phyloP scores from a whole-genome alignment of 805 yeast genomes.

The Geotrichum ghanense region DNA sequence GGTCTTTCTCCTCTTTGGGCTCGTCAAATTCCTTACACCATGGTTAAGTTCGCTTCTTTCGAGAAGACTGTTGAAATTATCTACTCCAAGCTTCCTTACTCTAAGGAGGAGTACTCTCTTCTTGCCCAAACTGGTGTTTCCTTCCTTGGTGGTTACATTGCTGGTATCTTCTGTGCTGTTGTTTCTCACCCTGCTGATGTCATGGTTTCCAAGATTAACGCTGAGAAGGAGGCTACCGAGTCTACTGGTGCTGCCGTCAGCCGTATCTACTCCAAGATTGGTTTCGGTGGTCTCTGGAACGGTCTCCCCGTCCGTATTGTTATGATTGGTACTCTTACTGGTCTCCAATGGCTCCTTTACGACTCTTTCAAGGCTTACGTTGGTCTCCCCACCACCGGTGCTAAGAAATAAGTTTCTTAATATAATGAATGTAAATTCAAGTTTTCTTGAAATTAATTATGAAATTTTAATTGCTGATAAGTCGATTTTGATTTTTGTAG shows the following conservation, averaged over 20 bases:
- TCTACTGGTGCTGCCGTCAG: conserved; percentile 43
- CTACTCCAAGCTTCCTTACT: conserved; percentile 51
- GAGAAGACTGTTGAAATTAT: conserved; percentile 69
- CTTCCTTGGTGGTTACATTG: conserved; percentile 76
- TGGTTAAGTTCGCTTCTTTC: conserved; percentile 78
- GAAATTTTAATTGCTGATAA: not conserved
- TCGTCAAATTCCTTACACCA: conserved; percentile 82
- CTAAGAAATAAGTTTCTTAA: conserved; percentile 10
- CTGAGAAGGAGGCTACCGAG: conserved; percentile 40
- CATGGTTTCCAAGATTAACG: conserved; percentile 75
- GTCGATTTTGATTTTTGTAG: not conserved
- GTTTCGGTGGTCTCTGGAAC: conserved; percentile 74
- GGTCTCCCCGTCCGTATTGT: conserved; percentile 79
- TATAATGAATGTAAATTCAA: conserved; percentile 1
- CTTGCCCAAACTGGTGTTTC: conserved; percentile 74
- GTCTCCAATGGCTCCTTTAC: conserved; percentile 81
- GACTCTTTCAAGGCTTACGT: conserved; percentile 84
- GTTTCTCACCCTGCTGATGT: conserved; percentile 90
- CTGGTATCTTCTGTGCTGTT: conserved; percentile 79
- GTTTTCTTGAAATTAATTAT: conserved; percentile 2
- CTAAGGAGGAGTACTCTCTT: conserved; percentile 47
- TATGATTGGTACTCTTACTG: conserved; percentile 88
- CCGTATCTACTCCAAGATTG: conserved; percentile 58
- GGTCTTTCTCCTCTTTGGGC: conserved; percentile 77
- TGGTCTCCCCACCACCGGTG: conserved; percentile 93